phyloP scores from a whole-genome alignment of 441 rosid genomes.

The Pelargonium fulgidum region DNA sequence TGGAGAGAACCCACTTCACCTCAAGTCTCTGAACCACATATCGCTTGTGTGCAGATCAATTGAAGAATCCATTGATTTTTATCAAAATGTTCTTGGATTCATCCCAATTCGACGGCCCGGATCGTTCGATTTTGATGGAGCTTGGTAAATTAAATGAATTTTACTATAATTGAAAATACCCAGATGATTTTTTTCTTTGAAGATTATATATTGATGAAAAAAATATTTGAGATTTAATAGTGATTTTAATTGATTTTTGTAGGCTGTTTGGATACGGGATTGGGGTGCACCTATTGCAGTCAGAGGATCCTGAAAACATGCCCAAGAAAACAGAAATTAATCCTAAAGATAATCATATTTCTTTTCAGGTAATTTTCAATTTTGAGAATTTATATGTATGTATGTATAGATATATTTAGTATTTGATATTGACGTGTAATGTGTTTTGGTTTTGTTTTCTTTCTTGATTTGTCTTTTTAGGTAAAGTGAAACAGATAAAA shows the following conservation, averaged over 20 bases:
- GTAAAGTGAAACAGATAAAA: too few relatives aligned
- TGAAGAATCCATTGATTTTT: constrained; percentile 61
- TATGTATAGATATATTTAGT: too few relatives aligned
- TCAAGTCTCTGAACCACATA: constrained; percentile 75
- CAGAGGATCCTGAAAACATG: constrained; percentile 52
- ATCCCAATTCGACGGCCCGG: constrained; percentile 60
- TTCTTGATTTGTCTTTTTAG: too few relatives aligned
- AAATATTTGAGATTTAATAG: too few relatives aligned
- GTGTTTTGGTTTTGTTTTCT: too few relatives aligned
- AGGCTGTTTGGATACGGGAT: constrained; percentile 83
- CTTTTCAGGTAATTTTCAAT: constrained; percentile 64
- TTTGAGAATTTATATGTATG: neutral
- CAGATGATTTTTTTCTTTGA: too few relatives aligned
- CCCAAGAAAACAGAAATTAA: constrained; percentile 58
- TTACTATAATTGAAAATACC: neutral
- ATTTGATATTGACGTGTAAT: too few relatives aligned
- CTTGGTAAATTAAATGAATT: constrained; percentile 41
- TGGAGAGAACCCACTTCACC: constrained; percentile 56
- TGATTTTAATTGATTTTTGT: neutral
- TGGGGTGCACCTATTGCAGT: constrained; percentile 71
- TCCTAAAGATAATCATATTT: constrained; percentile 86
- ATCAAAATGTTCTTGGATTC: constrained; percentile 66
- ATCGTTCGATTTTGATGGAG: constrained; percentile 77
- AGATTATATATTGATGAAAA: too few relatives aligned
- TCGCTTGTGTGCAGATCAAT: constrained; percentile 62